Base-by-base conservation (phyloP, 257 asterid species). In the Jaltomata sinuosa region DNA sequence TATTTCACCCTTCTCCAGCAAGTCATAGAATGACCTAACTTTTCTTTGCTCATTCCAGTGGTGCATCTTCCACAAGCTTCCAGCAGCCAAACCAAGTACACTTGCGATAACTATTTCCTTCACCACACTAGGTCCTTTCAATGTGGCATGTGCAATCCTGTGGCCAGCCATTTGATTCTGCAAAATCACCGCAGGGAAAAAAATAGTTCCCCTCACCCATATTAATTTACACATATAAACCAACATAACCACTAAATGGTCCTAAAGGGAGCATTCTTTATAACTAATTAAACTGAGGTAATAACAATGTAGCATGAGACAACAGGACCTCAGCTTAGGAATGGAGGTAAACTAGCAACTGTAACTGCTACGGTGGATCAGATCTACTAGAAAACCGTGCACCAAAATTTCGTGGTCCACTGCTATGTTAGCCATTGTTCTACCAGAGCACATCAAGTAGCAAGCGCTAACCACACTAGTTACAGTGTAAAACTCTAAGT, bases 31-130 rank as follows among this genome's bases (percentile, higher is more conserved):
- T 9, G 88, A 79, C 87, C 94, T 84, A 49, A 81, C 89, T 81
- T 83, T 90, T 78, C 92, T 85, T 91, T 94, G 97, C 87, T 90
- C 93, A 4, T 90, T 93, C 98, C 97, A 93, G 86, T 94, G 98
- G 87, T 91, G 93, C 93, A 89, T 91, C 91, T 94, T 94, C 97
- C 97, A 94, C 9, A 91, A 19, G 57, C 91, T 67, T 14, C 96
- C 97, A 34, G 93, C 94, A 77, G 88, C 93, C 18, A 89, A 32
- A 40, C 97, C 97, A 64, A 91, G 90, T 57, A 86, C 78, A 27
- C 84, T 81, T 79, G 88, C 97, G 16, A 92, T 85, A 40, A 92
- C 55, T 16, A 94, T 88, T 89, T 94, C 98, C 91, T 91, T 94
- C 80, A 93, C 86, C 79, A 93, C 97, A 84, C 91, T 94, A 42